Base-by-base conservation (phyloP, 192 early-diverging fungal species). In the Rhizoclosmatium sp. region DNA sequence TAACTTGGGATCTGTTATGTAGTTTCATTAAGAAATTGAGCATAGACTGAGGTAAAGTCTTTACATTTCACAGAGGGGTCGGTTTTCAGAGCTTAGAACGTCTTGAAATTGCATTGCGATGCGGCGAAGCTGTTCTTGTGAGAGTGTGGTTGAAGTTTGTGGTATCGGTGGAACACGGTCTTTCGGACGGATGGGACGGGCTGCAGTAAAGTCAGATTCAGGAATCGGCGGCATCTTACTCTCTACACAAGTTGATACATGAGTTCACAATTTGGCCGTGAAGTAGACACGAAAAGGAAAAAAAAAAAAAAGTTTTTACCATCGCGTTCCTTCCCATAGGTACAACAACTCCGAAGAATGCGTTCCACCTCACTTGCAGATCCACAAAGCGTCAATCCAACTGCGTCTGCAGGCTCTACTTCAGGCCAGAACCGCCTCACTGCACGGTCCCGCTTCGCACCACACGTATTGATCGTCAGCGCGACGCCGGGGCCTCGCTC, bases 331-430 rank as follows among this genome's bases (percentile, higher is more conserved):
- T 65, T 69, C 9, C 67, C 67, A 45, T 46, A 69, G 4, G 46
- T 69, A 47, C 67, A 69, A 9, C 9, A 7, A 47, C 12, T 42
- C 16, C 21, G 31, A 5, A 69, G 21, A 69, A 69, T 41, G 12
- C 67, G 19, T 41, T 42, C 67, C 31, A 14, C 67, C 0, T 9
- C 67, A 69, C 21, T 42, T 47, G 67, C 42, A 69, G 31, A 42
- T 69, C 67, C 67, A 45, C 67, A 69, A 14, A 42, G 44, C 9
- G 67, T 69, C 21, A 69, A 69, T 14, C 67, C 67, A 7, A 42
- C 12, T 44, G 67, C 67, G 1, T 69, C 67, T 7, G 31, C 21
- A 45, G 19, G 44, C 12, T 47, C 67, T 41, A 47, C 46, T 69
- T 69, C 67, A 0, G 67, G 67, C 67, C 47, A 47, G 46, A 64